phyloP scores from a whole-genome alignment of 306 rosid species.

The Begonia peltatifolia region DNA sequence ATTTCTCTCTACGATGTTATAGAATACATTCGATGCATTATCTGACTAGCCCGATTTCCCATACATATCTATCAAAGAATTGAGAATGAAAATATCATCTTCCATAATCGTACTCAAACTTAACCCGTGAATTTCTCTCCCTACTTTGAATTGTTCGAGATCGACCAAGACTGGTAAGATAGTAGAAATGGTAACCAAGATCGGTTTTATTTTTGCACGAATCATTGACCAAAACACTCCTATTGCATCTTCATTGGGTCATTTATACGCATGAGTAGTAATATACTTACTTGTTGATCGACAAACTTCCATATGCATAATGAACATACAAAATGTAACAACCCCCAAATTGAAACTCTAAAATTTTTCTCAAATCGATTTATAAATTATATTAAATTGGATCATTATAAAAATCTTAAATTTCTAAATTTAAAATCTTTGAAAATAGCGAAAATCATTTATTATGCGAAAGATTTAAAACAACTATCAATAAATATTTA shows the following conservation, averaged over 20 bases:
- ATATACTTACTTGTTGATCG: too few relatives aligned
- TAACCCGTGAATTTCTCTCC: constrained; percentile 61
- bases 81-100: constrained; percentile 47
- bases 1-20: constrained; percentile 37
- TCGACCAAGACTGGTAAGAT: constrained; percentile 64
- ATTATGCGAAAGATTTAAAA: too few relatives aligned
- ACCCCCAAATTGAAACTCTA: too few relatives aligned
- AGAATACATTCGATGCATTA: constrained; percentile 44
- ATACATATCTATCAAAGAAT: constrained; percentile 75
- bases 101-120: constrained; percentile 40
- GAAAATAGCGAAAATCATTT: too few relatives aligned
- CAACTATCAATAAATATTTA: too few relatives aligned
- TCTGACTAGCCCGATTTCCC: constrained; percentile 48
- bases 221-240: constrained; percentile 49
- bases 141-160: constrained; percentile 32
- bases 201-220: constrained; percentile 35
- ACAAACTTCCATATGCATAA: too few relatives aligned
- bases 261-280: constrained; percentile 46
- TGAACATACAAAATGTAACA: too few relatives aligned
- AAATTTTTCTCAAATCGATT: too few relatives aligned
- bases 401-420: too few relatives aligned
- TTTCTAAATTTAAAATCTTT: too few relatives aligned
- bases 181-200: constrained; percentile 56
- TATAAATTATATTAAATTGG: too few relatives aligned
- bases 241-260: constrained; percentile 30